Conservation (phyloP, 108 stramenopile species). For the Conticribra guillardii region DNA sequence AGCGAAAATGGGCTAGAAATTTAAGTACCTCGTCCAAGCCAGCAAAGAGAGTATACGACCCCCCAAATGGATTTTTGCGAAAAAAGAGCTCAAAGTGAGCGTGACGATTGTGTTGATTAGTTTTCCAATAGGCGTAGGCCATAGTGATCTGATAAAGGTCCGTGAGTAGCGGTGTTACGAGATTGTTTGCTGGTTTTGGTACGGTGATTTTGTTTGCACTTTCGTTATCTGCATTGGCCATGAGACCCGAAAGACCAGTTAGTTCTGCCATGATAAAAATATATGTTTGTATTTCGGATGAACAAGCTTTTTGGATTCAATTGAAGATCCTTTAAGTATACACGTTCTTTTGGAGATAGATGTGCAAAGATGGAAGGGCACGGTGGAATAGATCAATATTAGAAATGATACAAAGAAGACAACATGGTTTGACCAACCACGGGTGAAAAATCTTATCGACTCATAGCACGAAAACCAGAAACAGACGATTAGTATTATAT, state of each 20-base stretch:
- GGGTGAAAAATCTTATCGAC: too few relatives aligned
- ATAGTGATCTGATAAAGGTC: conserved; percentile 99
- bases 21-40: conserved; percentile 92
- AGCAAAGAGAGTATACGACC: conserved; percentile 93
- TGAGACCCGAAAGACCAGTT: conserved; percentile 6
- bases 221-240: background rate
- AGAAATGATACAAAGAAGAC: too few relatives aligned
- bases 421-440: too few relatives aligned
- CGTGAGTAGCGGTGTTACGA: conserved; percentile 92
- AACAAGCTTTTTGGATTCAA: too few relatives aligned
- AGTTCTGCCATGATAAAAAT: conserved; percentile 8
- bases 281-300: too few relatives aligned
- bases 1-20: conserved; percentile 72
- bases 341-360: too few relatives aligned
- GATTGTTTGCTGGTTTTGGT: conserved; percentile 63
- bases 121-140: conserved; percentile 98
- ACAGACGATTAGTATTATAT: too few relatives aligned
- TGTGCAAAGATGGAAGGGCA: too few relatives aligned
- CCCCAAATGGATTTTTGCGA: conserved; percentile 96
- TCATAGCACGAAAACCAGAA: too few relatives aligned
- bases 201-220: background rate
- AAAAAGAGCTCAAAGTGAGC: conserved; percentile 96
- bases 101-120: conserved; percentile 73
- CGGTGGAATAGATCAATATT: too few relatives aligned
- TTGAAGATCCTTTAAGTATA: too few relatives aligned